Evolutionary conservation across 805 yeast species (phyloP), one percentile per base, ranked within the genome.

Genomic region (Metschnikowia corniflorae): DNA sequence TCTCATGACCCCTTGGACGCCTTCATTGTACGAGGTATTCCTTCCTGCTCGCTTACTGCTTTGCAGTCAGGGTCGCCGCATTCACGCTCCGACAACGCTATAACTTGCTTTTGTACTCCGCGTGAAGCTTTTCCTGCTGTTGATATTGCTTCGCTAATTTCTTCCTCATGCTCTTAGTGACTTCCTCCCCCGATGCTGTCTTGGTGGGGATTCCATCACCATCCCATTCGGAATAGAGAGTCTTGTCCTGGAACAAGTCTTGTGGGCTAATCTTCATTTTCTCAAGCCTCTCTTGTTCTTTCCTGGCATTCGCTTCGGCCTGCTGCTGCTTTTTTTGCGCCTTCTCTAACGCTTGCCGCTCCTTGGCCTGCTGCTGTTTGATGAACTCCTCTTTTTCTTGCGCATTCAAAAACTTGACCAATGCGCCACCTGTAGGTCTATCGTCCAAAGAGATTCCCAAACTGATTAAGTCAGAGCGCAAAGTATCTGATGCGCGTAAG

Each of bases 381-480:
- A 83, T 51, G 28, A 86, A 68, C 41, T 82, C 91, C 25, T 66
- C 70, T 56, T 76, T 78, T 57, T 91, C 97, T 21, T 69, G 72
- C 6, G 67, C 75, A 35, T 75, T 79, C 46, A 93, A 68, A 50
- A 91, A 83, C 61, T 93, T 93, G 29, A 93, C 73, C 42, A 93
- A 71, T 0, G 97, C 89, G n/a, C 80, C 73, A 50, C 82, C 88
- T 42, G 74, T 82, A 5, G 79, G 71, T 53, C 97, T 78, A 61
- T 93, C 98, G 57, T 91, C 97, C 37, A 93, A 68, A 1, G 94
- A 78, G 27, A 93, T 82, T 19, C 94, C 93, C 43, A 88, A 65
- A 17, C 77, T 72, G 42, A 87, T 65, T 49, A 93, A 64, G 25
- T 83, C 93, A 13, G 73, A 61, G 51, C 98, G 77, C 16, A 93